These are phyloP conservation scores for Volvox reticuliferus DNA, from an alignment of 139 green algal species.

Conservation along the genomic window DNA sequence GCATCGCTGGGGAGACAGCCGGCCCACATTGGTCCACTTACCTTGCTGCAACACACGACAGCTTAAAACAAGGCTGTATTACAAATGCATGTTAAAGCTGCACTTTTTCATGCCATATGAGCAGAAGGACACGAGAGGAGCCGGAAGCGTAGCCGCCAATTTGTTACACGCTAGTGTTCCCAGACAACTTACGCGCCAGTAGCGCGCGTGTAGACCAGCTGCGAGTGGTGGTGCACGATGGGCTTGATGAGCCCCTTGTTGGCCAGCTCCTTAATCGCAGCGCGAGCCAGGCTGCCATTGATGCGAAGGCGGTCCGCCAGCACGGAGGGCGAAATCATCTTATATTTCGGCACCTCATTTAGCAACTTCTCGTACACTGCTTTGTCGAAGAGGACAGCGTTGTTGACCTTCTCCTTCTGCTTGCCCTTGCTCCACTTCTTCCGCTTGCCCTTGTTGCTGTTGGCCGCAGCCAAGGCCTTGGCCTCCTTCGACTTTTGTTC, in stretches of 20 bases:
- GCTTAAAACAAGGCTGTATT: too few relatives aligned
- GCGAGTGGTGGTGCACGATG: conserved; percentile 83
- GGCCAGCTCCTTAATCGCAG: conserved; percentile 90
- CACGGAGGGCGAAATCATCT: conserved; percentile 98
- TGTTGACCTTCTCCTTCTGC: conserved; percentile 99
- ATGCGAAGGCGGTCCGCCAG: conserved; percentile 73
- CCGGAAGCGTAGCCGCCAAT: conserved; percentile 30
- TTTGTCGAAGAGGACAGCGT: conserved; percentile 98
- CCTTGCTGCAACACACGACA: too few relatives aligned
- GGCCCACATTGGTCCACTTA: too few relatives aligned
- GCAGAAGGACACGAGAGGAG: neutral
- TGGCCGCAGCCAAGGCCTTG: conserved; percentile 91
- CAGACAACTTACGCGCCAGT: conserved; percentile 66
- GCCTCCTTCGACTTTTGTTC: conserved; percentile 82
- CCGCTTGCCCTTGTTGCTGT: conserved; percentile 87
- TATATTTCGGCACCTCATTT: conserved; percentile 98
- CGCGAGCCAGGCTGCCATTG: conserved; percentile 91
- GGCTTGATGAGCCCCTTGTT: conserved; percentile 90
- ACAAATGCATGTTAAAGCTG: neutral
- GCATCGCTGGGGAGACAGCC: too few relatives aligned
- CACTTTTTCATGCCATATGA: neutral
- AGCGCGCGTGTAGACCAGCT: conserved; percentile 96
- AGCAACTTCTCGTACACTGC: conserved; percentile 97
- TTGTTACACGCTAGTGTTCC: conserved; percentile 28
- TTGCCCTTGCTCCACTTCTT: conserved; percentile 99